phyloP scores from a whole-genome alignment of 2,329 filamentous ascomycete genomes.

The Exophiala bonariae region DNA sequence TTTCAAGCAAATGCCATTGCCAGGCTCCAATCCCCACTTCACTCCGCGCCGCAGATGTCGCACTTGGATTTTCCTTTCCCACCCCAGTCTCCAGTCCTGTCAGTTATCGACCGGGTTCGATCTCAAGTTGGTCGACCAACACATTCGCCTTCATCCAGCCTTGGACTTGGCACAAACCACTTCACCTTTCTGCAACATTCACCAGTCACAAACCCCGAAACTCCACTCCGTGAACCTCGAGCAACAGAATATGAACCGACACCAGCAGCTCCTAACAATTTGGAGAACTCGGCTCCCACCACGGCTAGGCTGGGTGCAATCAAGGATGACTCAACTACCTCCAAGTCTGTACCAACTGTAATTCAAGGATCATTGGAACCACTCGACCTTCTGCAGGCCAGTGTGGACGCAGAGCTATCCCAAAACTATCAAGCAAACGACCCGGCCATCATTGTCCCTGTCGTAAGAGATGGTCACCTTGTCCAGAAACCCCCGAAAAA shows the following conservation, averaged over 20 bases:
- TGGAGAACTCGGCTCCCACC: no score
- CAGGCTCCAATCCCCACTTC: conserved; percentile 10
- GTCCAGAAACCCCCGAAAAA: conserved; percentile 10
- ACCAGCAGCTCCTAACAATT: no score
- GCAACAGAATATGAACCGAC: no score
- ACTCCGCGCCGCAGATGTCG: conserved; percentile 13
- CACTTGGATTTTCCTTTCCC: conserved; percentile 11
- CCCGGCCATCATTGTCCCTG: not conserved
- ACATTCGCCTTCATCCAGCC: conserved; percentile 4
- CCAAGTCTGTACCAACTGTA: no score
- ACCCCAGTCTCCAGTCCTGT: conserved; percentile 8
- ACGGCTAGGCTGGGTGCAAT: no score
- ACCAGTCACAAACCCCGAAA: no score
- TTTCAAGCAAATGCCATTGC: conserved; percentile 12
- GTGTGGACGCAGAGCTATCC: conserved; percentile 1
- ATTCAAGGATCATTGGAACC: no score
- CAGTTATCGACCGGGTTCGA: conserved; percentile 10
- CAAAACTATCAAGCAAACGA: not conserved
- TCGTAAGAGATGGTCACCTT: no score
- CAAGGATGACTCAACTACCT: no score
- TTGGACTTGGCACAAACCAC: no score
- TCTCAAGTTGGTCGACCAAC: conserved; percentile 5
- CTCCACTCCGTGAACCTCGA: no score
- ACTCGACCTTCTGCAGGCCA: conserved; percentile 1
- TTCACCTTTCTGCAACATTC: no score